Base-by-base conservation (phyloP, 2,329 filamentous ascomycete species). In the Didymella sp. region DNA sequence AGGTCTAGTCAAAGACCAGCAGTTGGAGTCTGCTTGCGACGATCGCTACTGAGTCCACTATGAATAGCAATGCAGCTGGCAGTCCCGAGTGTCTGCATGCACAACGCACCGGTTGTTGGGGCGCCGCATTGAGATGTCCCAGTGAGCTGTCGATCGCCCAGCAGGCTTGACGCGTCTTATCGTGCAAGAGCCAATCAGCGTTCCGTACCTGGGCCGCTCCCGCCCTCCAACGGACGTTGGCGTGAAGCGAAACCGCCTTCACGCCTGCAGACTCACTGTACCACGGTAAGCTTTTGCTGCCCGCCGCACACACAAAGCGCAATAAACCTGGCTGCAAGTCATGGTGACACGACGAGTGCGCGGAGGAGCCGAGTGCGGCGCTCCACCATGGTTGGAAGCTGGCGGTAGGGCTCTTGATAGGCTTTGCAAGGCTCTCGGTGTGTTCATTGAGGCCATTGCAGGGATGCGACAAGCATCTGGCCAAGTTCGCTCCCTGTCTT, bases 401-500 rank as follows among this genome's bases (percentile, higher is more conserved):
- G 50, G 43, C 21, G 15, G 33, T 45, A 43, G 31, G 38, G 30
- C 43, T 51, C 25, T 30, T 24, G 47, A 30, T 48, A 44, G 56
- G 47, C 47, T 51, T 52, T 48, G 27, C 47, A 30, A 27, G 48
- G 33, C 48, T 25, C n/a, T 51, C 11, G 51, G 43, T 47, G 42
- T 28, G 41, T 35, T 51, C 30, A 42, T 47, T 31, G 41, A 30
- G 38, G 24, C 9, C 19, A 19, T 12, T 41, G 38, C 38, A 41
- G 22, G 38, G 38, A 41, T 41, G 22, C 25, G 38, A 25, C 38
- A 41, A 41, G 38, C 38, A 41, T 41, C 38, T 41, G 38, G 38
- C 38, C 38, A 41, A 41, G 38, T 41, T 41, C 38, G 22, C 38
- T 51, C 58, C 50, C 49, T 58, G 56, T 54, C 41, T 37, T 37